Conservation (phyloP, 345 rosid genomes). For the Murraya paniculata region DNA sequence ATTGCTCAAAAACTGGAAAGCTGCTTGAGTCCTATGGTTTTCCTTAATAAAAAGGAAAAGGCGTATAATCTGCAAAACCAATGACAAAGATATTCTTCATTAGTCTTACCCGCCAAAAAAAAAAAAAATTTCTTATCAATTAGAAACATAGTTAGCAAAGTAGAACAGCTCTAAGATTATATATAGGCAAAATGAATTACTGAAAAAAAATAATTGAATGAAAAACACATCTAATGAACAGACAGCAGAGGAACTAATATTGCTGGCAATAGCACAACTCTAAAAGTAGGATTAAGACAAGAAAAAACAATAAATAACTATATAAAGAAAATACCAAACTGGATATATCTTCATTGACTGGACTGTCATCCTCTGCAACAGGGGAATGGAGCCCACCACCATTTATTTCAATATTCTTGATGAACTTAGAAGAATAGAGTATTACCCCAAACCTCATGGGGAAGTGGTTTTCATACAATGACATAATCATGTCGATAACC, state of each 20-base stretch:
- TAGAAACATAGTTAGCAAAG: conserved; percentile 5
- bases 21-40: conserved; percentile 68
- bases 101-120: background rate
- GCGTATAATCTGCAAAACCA: conserved; percentile 71
- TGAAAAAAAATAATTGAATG: background rate
- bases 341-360: conserved; percentile 70
- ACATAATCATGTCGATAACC: conserved; percentile 68
- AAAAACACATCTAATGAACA: background rate
- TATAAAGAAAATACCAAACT: conserved; percentile 63
- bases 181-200: background rate
- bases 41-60: conserved; percentile 85
- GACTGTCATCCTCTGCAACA: conserved; percentile 35
- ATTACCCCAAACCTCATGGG: conserved; percentile 94
- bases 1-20: conserved; percentile 86
- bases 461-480: conserved; percentile 73
- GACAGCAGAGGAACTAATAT: background rate
- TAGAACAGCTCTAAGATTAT: background rate
- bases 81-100: conserved; percentile 11
- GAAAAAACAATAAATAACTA: conserved; percentile 7
- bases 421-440: conserved; percentile 66
- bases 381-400: conserved; percentile 48
- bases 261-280: background rate
- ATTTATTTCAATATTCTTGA: conserved; percentile 55
- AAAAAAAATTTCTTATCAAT: conserved; percentile 6
- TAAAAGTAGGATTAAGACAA: background rate